These are phyloP conservation scores for Trichothecium roseum DNA, from an alignment of 2,329 filamentous ascomycete genomes.

Conservation along the genomic window DNA sequence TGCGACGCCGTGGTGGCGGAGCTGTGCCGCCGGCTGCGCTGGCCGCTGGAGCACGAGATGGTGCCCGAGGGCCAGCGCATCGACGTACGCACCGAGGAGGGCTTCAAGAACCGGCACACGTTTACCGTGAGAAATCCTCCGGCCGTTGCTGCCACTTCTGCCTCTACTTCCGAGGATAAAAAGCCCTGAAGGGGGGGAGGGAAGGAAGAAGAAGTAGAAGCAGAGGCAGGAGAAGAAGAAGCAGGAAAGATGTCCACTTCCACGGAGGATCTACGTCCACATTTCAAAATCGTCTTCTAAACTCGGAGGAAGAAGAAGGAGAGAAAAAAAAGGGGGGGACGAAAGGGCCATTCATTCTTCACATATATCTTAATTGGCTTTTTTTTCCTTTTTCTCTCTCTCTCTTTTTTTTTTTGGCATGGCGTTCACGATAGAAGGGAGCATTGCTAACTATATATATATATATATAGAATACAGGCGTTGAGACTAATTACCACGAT, in stretches of 20 bases:
- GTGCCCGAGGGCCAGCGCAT: conserved; percentile 57
- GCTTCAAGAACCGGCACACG: conserved; percentile 24
- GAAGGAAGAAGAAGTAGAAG: conserved; percentile 1
- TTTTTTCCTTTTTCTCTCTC: conserved; percentile 1
- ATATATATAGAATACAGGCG: too few species aligned
- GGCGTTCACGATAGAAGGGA: too few species aligned
- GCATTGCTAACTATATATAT: too few species aligned
- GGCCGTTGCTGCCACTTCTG: neutral
- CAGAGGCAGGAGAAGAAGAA: neutral
- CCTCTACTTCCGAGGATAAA: too few species aligned
- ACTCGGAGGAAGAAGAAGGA: too few species aligned
- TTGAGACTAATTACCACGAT: too few species aligned
- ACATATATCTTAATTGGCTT: conserved; percentile 1
- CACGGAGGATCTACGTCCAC: too few species aligned
- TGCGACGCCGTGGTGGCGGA: conserved; percentile 87
- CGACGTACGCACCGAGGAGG: conserved; percentile 33
- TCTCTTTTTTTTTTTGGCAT: conserved; percentile 1
- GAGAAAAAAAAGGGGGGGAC: too few species aligned
- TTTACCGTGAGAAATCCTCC: conserved; percentile 17
- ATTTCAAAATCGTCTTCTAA: too few species aligned
- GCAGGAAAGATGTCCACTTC: too few species aligned
- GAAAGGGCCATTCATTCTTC: conserved; percentile 1
- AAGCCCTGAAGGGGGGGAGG: too few species aligned
- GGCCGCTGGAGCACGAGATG: conserved; percentile 77
- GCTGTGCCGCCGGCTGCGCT: conserved; percentile 70